A percentile compares a stretch with the other conserved stretches of the same genome.
phyloP scores from a whole-genome alignment of 1,284 basidiomycete species.

The Ganoderma resinaceum region DNA sequence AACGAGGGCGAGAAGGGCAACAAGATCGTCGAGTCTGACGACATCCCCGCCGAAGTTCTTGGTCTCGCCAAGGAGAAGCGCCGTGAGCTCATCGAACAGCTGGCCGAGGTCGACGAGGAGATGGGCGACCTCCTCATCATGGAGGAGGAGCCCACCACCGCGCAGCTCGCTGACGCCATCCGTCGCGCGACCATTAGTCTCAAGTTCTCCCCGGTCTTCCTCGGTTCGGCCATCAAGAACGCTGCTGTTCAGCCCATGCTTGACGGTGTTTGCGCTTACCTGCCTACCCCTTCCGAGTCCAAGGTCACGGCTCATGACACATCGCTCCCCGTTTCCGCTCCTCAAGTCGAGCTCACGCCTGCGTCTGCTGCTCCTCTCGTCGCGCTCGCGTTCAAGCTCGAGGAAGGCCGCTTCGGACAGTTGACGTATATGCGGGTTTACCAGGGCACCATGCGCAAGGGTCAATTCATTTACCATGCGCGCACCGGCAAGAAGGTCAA shows the following conservation, averaged over 20 bases:
- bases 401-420: constrained; percentile 97
- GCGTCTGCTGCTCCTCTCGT: constrained; percentile 90
- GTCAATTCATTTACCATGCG: constrained; percentile 90
- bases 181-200: constrained; percentile 89
- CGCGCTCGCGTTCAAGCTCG: constrained; percentile 97
- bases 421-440: constrained; percentile 99
- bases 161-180: constrained; percentile 86
- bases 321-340: constrained; percentile 67
- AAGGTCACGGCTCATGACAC: constrained; percentile 88
- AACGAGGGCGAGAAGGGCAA: constrained; percentile 95
- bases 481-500: constrained; percentile 98
- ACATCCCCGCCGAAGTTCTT: constrained; percentile 83
- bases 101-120: constrained; percentile 96
- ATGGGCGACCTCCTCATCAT: constrained; percentile 93
- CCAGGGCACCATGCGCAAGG: constrained; percentile 91
- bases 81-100: constrained; percentile 91
- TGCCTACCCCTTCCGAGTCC: constrained; percentile 90
- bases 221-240: constrained; percentile 98
- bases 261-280: constrained; percentile 95
- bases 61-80: constrained; percentile 85
- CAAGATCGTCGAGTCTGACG: constrained; percentile 85
- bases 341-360: constrained; percentile 79
- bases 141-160: constrained; percentile 78
- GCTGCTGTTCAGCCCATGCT: constrained; percentile 95
- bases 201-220: constrained; percentile 96